Evolutionary conservation across 176 grass and related monocot genomes (phyloP).

Genomic region (Oryza meridionalis): DNA sequence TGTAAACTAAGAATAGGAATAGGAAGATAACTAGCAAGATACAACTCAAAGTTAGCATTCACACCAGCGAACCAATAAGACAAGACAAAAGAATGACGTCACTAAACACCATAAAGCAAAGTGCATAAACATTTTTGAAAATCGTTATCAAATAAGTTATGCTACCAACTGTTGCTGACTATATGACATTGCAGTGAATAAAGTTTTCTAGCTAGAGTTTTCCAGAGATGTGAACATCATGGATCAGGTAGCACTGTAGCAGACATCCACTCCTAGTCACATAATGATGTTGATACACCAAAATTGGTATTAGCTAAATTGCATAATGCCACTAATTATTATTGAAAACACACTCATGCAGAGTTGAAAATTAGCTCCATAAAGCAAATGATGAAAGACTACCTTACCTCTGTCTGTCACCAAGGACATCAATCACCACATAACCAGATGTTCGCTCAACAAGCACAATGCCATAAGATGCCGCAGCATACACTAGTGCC

Average conservation of each 20-base stretch:
- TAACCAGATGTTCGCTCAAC: constrained; percentile 82
- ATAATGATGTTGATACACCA: not conserved
- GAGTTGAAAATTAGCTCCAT: constrained; percentile 1
- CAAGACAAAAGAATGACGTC: constrained; percentile 1
- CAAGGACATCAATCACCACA: constrained; percentile 70
- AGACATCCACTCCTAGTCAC: not conserved
- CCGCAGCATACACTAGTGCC: constrained; percentile 85
- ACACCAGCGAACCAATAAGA: constrained; percentile 8
- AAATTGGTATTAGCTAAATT: constrained; percentile 13
- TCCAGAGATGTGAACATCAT: constrained; percentile 25
- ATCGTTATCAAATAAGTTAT: constrained; percentile 2
- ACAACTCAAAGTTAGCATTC: constrained; percentile 26
- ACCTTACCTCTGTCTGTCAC: constrained; percentile 75
- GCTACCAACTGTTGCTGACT: constrained; percentile 11
- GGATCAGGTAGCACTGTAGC: not conserved
- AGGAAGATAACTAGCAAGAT: constrained; percentile 8
- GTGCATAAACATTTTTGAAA: not conserved
- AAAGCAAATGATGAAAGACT: constrained; percentile 34
- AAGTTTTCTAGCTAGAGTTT: not conserved
- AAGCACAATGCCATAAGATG: constrained; percentile 86
- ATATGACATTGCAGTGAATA: constrained; percentile 4
- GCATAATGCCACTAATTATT: not conserved
- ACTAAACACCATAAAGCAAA: constrained; percentile 30
- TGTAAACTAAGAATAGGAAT: not conserved
- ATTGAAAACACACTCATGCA: constrained; percentile 1